phyloP scores from a whole-genome alignment of 805 yeast species.

The Metschnikowia anglica region DNA sequence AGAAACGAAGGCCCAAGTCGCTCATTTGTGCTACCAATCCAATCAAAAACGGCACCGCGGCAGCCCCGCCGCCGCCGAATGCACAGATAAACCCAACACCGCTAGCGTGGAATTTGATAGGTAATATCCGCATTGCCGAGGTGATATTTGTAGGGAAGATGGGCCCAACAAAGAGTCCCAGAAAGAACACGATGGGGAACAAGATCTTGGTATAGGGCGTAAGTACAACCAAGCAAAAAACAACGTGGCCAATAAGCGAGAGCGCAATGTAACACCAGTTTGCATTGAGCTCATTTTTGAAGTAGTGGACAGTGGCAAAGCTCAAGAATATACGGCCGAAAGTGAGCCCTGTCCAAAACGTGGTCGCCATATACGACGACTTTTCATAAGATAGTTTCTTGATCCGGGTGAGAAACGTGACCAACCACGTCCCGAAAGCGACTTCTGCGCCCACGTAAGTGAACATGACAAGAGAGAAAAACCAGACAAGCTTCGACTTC shows the following conservation, averaged over 20 bases:
- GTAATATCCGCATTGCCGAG: constrained; percentile 60
- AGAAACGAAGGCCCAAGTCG: constrained; percentile 30
- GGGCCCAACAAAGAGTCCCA: constrained; percentile 56
- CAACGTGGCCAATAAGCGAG: constrained; percentile 29
- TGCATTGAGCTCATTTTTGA: constrained; percentile 48
- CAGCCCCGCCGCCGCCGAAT: constrained; percentile 82
- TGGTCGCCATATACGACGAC: constrained; percentile 49
- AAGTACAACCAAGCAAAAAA: constrained; percentile 34
- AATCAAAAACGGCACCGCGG: constrained; percentile 63
- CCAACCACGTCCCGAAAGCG: constrained; percentile 54
- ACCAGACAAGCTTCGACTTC: constrained; percentile 37
- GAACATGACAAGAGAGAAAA: constrained; percentile 44
- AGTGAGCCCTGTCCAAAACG: constrained; percentile 53
- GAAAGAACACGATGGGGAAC: constrained; percentile 35
- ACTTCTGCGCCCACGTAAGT: constrained; percentile 53
- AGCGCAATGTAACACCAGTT: constrained; percentile 39
- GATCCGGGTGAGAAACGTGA: constrained; percentile 46
- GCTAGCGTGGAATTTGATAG: constrained; percentile 55
- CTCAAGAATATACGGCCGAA: constrained; percentile 50
- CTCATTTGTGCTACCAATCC: constrained; percentile 49
- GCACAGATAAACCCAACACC: constrained; percentile 79
- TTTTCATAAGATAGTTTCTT: constrained; percentile 33
- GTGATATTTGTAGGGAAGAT: constrained; percentile 68
- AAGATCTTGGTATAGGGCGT: constrained; percentile 28
- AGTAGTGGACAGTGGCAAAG: constrained; percentile 50